Base-by-base conservation (phyloP, 495 filamentous ascomycete genomes). In the Aspergillus taichungensis region DNA sequence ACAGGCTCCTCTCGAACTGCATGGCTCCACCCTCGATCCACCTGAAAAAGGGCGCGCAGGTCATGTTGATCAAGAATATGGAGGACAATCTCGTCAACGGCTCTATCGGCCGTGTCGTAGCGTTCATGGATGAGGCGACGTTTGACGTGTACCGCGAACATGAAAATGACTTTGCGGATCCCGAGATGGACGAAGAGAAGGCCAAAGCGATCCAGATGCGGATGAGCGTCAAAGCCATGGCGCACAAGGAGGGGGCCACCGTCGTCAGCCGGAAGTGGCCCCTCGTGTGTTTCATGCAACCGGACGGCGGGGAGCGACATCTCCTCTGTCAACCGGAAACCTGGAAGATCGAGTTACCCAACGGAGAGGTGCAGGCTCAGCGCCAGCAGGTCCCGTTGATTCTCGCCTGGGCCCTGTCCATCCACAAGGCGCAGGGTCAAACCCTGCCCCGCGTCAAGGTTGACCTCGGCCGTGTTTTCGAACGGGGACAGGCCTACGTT, bases 1-100 rank as follows among this genome's bases (percentile, higher is more conserved):
- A 91, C 10, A 91, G 79, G 60, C 66, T 97, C 1, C 72, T 98
- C 0, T 54, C 76, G 2, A 94, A 87, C 59, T 95, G 92, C 79
- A 96, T 98, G 88, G 91, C 90, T 0, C 88, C 92, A 4, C 74
- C 74, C 28, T 50, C 56, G 0, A 77, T 97, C 12, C 75, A 82
- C 37, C 71, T 98, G 35, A 97, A 95, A 64, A 86, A 91, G 53
- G 88, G 88, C 12, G 83, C 89, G 0, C 94, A 97, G 58, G 94
- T 98, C 27, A 97, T 98, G 92, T 67, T 98, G n/a, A 95, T 97
- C 74, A 98, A 98, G 59, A 98, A 98, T 56, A 82, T 95, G 70
- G 92, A 98, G 61, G 91, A 95, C 3, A 78, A 74, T 0, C 78
- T 97, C 2, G 92, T 97, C 45, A 98, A 98, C 51, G 92, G 92